These are phyloP conservation scores for Phytophthora rubi DNA, from an alignment of 352 stramenopile species.

Conservation along the genomic window DNA sequence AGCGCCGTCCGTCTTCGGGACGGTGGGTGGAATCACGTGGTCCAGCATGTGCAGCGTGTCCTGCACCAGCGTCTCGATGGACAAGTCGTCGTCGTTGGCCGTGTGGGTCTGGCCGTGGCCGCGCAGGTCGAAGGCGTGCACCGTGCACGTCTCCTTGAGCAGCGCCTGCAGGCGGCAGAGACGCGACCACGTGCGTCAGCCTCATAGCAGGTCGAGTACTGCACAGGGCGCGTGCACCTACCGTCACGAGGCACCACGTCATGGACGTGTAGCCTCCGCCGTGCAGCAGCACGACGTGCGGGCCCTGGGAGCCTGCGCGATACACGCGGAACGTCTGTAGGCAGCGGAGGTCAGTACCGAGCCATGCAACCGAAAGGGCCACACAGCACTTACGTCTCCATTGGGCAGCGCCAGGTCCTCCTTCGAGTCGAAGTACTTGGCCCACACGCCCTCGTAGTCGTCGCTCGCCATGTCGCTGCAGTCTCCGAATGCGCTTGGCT, in stretches of 20 bases:
- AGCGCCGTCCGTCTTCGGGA: slow-evolving; percentile 14
- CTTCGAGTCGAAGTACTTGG: slow-evolving; percentile 77
- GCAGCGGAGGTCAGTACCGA: slow-evolving; percentile 9
- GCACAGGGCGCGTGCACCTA: slow-evolving; percentile 19
- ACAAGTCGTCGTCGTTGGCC: slow-evolving; percentile 70
- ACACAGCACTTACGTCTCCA: slow-evolving; percentile 55
- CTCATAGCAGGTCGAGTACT: background rate
- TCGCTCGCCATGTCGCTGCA: slow-evolving; percentile 5
- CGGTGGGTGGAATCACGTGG: slow-evolving; percentile 49
- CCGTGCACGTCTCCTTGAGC: slow-evolving; percentile 76
- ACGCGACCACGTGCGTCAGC: background rate
- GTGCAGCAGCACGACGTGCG: slow-evolving; percentile 84
- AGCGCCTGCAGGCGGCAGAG: slow-evolving; percentile 46
- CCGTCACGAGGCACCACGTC: slow-evolving; percentile 84
- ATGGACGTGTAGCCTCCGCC: slow-evolving; percentile 88
- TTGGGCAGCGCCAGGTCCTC: slow-evolving; percentile 67
- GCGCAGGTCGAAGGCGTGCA: slow-evolving; percentile 87
- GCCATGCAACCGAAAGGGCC: background rate
- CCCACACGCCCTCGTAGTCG: slow-evolving; percentile 57
- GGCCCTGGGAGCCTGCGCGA: slow-evolving; percentile 63
- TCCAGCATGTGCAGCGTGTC: slow-evolving; percentile 70
- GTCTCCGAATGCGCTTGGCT: background rate
- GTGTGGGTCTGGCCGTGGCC: slow-evolving; percentile 77
- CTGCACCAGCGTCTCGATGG: slow-evolving; percentile 75
- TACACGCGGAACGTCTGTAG: slow-evolving; percentile 84